Evolutionary conservation across 495 filamentous ascomycete genomes (phyloP).

Genomic region (Penicillium argentinense): DNA sequence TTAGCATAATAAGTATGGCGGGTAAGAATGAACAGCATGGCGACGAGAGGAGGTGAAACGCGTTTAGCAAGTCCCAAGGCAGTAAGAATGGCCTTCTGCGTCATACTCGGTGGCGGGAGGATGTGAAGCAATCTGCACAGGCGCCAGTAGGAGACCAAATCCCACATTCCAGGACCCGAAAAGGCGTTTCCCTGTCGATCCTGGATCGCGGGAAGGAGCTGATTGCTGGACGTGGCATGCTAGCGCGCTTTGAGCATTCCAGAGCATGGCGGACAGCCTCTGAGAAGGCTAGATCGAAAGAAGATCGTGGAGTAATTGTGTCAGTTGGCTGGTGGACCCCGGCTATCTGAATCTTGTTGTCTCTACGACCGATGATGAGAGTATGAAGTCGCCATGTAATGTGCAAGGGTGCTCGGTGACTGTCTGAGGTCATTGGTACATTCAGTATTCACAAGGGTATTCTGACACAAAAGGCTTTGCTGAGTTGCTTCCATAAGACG

Average conservation of each 20-base stretch:
- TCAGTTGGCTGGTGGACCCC: slow-evolving; percentile 9
- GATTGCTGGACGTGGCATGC: slow-evolving; percentile 17
- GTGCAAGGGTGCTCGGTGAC: background rate
- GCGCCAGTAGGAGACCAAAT: slow-evolving; percentile 4
- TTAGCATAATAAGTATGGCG: slow-evolving; percentile 21
- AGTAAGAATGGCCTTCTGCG: slow-evolving; percentile 8
- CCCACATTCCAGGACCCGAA: slow-evolving; percentile 23
- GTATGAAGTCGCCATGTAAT: background rate
- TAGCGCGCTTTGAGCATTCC: slow-evolving; percentile 20
- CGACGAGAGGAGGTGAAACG: slow-evolving; percentile 16
- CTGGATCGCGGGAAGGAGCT: background rate
- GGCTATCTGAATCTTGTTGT: slow-evolving; percentile 1
- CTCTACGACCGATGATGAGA: background rate
- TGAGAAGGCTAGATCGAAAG: slow-evolving; percentile 11
- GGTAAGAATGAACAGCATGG: slow-evolving; percentile 24
- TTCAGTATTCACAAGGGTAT: background rate
- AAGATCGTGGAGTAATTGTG: slow-evolving; percentile 2
- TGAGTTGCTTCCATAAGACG: background rate
- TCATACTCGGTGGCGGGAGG: slow-evolving; percentile 26
- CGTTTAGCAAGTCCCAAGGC: slow-evolving; percentile 1
- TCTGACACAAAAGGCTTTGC: background rate
- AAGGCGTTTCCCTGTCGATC: slow-evolving; percentile 15
- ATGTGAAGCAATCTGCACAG: slow-evolving; percentile 3
- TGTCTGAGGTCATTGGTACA: slow-evolving; percentile 1
- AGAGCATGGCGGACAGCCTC: slow-evolving; percentile 14